Evolutionary conservation across 2,329 filamentous ascomycete species (phyloP).

Genomic region (Pseudogymnoascus sp.): DNA sequence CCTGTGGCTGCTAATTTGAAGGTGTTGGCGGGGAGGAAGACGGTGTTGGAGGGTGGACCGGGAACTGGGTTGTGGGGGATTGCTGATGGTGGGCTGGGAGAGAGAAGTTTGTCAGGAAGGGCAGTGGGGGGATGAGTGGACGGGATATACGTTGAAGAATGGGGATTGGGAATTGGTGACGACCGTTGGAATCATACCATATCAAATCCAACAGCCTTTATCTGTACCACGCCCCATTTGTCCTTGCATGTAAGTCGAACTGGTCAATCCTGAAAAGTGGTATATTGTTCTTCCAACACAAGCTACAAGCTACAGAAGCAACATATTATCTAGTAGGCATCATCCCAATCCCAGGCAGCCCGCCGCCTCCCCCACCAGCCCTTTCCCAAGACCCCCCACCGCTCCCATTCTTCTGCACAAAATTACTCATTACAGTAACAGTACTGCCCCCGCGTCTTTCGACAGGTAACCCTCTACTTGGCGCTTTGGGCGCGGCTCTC

Average conservation of each 20-base stretch:
- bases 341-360: conserved; percentile 7
- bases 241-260: background rate
- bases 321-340: conserved; percentile 9
- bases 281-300: background rate
- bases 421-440: conserved; percentile 7
- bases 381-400: background rate
- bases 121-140: background rate
- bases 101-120: background rate
- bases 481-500: background rate
- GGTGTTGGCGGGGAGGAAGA: background rate
- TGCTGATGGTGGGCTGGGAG: background rate
- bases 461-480: background rate
- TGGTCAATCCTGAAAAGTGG: background rate
- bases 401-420: background rate
- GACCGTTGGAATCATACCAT: background rate
- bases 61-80: background rate
- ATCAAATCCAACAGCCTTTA: background rate
- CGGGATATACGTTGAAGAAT: background rate
- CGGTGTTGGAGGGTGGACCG: background rate
- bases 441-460: background rate
- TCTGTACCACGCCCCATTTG: background rate
- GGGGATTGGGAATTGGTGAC: background rate
- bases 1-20: conserved; percentile 13
- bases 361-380: background rate
- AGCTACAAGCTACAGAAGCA: background rate